Evolutionary conservation across 805 yeast species (phyloP).

Genomic region (Sporopachydermia lactativora): DNA sequence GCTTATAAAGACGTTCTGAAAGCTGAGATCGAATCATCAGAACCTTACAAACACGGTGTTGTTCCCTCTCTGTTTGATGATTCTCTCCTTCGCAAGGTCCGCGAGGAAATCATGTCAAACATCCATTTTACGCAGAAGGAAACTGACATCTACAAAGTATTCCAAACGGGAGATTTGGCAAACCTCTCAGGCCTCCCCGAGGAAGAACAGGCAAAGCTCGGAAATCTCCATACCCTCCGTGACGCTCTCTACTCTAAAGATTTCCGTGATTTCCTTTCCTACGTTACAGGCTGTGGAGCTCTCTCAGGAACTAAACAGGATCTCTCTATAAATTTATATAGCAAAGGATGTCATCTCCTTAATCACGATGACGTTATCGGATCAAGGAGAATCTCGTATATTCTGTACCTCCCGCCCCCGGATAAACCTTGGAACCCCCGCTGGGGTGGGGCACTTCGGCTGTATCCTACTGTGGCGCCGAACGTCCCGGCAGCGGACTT

Average conservation of each 20-base stretch:
- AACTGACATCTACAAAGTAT: slow-evolving; percentile 91
- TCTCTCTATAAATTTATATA: slow-evolving; percentile 82
- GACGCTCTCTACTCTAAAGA: slow-evolving; percentile 79
- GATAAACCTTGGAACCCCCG: slow-evolving; percentile 78
- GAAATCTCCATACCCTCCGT: slow-evolving; percentile 63
- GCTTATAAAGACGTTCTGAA: slow-evolving; percentile 21
- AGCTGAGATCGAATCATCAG: slow-evolving; percentile 34
- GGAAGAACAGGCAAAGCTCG: slow-evolving; percentile 59
- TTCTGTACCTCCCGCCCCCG: slow-evolving; percentile 86
- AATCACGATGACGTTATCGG: slow-evolving; percentile 98
- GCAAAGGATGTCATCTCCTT: slow-evolving; percentile 83
- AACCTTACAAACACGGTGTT: slow-evolving; percentile 88
- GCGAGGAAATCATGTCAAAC: slow-evolving; percentile 70
- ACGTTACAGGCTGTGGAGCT: slow-evolving; percentile 78
- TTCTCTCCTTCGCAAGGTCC: slow-evolving; percentile 57
- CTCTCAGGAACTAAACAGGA: slow-evolving; percentile 86
- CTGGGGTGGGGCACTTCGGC: slow-evolving; percentile 85
- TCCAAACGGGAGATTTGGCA: slow-evolving; percentile 83
- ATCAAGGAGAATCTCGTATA: slow-evolving; percentile 83
- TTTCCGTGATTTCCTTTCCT: slow-evolving; percentile 65
- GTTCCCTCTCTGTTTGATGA: slow-evolving; percentile 64
- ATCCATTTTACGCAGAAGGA: slow-evolving; percentile 91
- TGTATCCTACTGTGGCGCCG: slow-evolving; percentile 76
- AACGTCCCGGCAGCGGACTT: slow-evolving; percentile 82
- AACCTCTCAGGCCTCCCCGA: slow-evolving; percentile 76